Base-by-base conservation (phyloP, 2,329 filamentous ascomycete species). In the Passalora sequoiae region DNA sequence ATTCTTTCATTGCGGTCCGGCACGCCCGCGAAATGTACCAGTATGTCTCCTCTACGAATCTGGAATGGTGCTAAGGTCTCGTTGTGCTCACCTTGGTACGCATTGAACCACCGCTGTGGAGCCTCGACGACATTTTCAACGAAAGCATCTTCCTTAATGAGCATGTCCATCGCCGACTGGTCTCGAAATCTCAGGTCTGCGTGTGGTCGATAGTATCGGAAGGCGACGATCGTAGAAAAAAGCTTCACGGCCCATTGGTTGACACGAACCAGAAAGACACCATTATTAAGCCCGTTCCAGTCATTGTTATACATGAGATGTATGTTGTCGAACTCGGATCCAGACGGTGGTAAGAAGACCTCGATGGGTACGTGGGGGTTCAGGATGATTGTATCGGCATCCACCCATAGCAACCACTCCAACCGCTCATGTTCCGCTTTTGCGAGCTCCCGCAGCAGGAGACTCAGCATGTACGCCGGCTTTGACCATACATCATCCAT, bases 401-500 rank as follows among this genome's bases (percentile, higher is more conserved):
- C 68, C 1, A 66, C 61, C 67, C 68, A 70, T 49, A 69, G 58
- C 4, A 70, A 55, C 67, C 68, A 71, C 39, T 70, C 63, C 9
- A 70, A 52, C 4, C 67, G 57, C 40, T 69, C 59, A 16, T 53
- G 57, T 9, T 60, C 58, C 0, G 66, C 65, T 46, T 68, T 67
- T 6, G 60, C 43, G 45, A 68, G 59, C 49, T 67, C 65, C 3
- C 59, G 53, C 39, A 69, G 56, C 7, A 71, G 52, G 4, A 70
- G 51, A 8, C 62, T 60, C 7, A 71, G 56, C 22, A 72, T 65
- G 47, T 70, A 70, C 2, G 67, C 70, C 2, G 64, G 63, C 41
- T 72, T 72, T 36, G 63, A 68, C 69, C 69, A 72, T 4, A 68
- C 59, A 28, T 67, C 65, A 37, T 69, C 67, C 12, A 71, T 54